Conservation (phyloP, 345 rosid species). For the Mangifera indica region DNA sequence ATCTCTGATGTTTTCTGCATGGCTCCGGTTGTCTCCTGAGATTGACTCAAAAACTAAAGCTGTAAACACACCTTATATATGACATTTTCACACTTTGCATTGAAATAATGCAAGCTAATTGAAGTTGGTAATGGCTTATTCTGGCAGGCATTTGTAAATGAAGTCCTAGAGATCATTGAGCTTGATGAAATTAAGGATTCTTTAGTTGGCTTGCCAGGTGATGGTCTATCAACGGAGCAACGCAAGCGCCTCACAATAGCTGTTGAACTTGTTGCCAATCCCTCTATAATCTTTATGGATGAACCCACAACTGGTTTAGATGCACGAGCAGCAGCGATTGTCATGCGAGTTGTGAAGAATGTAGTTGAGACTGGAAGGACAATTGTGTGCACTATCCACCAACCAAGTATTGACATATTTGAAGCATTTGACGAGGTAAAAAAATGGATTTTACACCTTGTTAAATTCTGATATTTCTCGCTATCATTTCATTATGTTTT, state of each 20-base stretch:
- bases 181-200: conserved; percentile 64
- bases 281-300: conserved; percentile 81
- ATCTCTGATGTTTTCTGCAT: conserved; percentile 70
- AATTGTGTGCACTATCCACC: conserved; percentile 80
- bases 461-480: neutral
- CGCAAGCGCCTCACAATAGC: conserved; percentile 77
- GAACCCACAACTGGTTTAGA: conserved; percentile 85
- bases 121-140: neutral
- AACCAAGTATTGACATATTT: conserved; percentile 81
- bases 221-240: conserved; percentile 78
- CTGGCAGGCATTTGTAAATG: conserved; percentile 60
- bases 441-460: neutral
- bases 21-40: conserved; percentile 68
- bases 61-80: conserved; percentile 32
- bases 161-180: conserved; percentile 74
- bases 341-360: conserved; percentile 80
- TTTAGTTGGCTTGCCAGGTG: conserved; percentile 63
- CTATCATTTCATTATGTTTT: too few relatives aligned
- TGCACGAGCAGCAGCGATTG: conserved; percentile 86
- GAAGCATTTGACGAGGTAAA: conserved; percentile 86
- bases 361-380: conserved; percentile 77
- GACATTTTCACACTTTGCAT: neutral
- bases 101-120: neutral
- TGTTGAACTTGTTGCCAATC: conserved; percentile 83
- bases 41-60: conserved; percentile 52